Evolutionary conservation across 306 rosid genomes (phyloP), one percentile per base, ranked within the genome.

Genomic region (Vigna nakashimae): DNA sequence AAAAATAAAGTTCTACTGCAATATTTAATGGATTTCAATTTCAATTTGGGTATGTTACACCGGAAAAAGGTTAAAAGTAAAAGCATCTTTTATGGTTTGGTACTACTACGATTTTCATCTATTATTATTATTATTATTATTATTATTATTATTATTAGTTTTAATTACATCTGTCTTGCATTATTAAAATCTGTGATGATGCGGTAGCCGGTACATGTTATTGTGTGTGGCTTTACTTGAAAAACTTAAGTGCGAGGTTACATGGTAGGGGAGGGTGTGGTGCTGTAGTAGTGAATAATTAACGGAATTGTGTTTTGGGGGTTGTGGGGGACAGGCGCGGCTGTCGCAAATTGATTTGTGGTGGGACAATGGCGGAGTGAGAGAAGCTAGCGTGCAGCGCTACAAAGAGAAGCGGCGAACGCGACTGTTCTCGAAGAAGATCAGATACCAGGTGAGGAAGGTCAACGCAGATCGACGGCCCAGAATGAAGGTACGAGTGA

Each of bases 381-480:
- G 97, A 68, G 98, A 89, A 84, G 95, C 97, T 7, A 90, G 97
- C 17, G 89, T 92, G 72, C 15, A 84, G 15, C 95, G 98, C 5
- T 89, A 90, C 82, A 92, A 88, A 10, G 98, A 92, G 68, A 94
- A 94, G 42, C 91, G 97, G 13, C 88, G 90, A 40, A 88, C 93
- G 0, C 92, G 97, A 0, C 88, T 94, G 60, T 82, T 86, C 82
- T 89, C 97, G 0, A 94, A 92, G 88, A 94, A 92, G 83, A 94
- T 94, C 66, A 92, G 97, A 20, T 94, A 94, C 14, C 98, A 92
- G 65, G 98, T 92, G 11, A 86, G 90, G 6, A 94, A 92, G 63
- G 90, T 89, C 85, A 94, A 94, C 60, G 93, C 91, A 2, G 93
- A 94, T 89, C 85, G 81, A 90, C 97, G 98, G 82, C 97, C 97